Evolutionary conservation across 2,329 filamentous ascomycete genomes (phyloP).

Genomic region (Neopestalotiopsis rosae): DNA sequence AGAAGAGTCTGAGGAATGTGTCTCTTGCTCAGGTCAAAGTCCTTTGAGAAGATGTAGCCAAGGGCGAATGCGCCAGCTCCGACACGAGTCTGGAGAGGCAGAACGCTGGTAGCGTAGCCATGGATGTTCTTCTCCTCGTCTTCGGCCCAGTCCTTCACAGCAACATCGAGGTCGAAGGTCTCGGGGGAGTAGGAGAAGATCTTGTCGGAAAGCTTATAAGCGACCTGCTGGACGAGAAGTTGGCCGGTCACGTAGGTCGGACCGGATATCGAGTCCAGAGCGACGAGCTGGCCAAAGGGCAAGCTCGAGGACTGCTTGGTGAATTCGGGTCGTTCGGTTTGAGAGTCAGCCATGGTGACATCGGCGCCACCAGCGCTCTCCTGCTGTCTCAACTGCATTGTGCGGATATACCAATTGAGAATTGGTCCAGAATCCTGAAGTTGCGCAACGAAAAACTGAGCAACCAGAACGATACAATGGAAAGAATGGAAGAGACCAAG

Average conservation of each 20-base stretch:
- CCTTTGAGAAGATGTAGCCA: slow-evolving; percentile 96
- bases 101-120: slow-evolving; percentile 78
- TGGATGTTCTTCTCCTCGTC: slow-evolving; percentile 78
- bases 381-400: slow-evolving; percentile 43
- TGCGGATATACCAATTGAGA: slow-evolving; percentile 19
- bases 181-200: slow-evolving; percentile 96
- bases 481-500: slow-evolving; percentile 14
- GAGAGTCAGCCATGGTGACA: slow-evolving; percentile 35
- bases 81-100: slow-evolving; percentile 83
- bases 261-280: slow-evolving; percentile 71
- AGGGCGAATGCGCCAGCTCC: slow-evolving; percentile 91
- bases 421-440: slow-evolving; percentile 1
- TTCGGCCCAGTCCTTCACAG: slow-evolving; percentile 77
- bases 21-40: slow-evolving; percentile 91
- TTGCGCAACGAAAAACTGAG: background rate
- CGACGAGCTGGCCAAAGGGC: slow-evolving; percentile 61
- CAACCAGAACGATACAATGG: slow-evolving; percentile 9
- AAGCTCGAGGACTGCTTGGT: slow-evolving; percentile 56
- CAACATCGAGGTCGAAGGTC: slow-evolving; percentile 87
- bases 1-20: slow-evolving; percentile 91
- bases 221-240: slow-evolving; percentile 92
- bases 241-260: slow-evolving; percentile 94
- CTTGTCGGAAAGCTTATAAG: slow-evolving; percentile 94
- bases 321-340: slow-evolving; percentile 38
- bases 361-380: slow-evolving; percentile 41